phyloP scores from a whole-genome alignment of 2,329 filamentous ascomycete species.

The Apiospora aurea region DNA sequence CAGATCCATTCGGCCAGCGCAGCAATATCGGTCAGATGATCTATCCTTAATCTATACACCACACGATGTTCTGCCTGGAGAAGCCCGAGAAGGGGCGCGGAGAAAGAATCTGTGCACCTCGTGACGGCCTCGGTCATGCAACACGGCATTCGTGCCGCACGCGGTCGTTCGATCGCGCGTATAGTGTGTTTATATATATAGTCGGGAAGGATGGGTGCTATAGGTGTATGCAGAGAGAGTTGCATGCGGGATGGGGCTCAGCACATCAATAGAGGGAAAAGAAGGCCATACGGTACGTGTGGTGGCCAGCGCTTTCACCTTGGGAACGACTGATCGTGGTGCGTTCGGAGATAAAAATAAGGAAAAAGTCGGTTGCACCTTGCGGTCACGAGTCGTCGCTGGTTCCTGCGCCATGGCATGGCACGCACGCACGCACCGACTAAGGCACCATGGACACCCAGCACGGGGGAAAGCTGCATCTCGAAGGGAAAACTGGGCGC shows the following conservation, averaged over 20 bases:
- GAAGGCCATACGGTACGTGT: background rate
- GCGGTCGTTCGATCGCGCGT: background rate
- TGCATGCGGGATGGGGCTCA: background rate
- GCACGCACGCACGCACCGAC: too few relatives aligned
- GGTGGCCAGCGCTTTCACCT: background rate
- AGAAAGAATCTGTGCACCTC: slow-evolving; percentile 15
- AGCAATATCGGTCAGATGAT: slow-evolving; percentile 16
- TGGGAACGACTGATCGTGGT: slow-evolving; percentile 3
- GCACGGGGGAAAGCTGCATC: background rate
- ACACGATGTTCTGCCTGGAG: background rate
- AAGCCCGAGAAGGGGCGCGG: background rate
- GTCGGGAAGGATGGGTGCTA: background rate
- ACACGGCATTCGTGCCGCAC: background rate
- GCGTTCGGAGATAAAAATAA: background rate
- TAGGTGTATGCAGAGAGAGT: background rate
- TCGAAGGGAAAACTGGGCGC: background rate
- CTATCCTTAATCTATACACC: slow-evolving; percentile 15
- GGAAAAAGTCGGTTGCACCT: background rate
- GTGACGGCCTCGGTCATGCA: slow-evolving; percentile 8
- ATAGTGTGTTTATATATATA: background rate
- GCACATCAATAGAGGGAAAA: background rate
- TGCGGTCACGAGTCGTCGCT: background rate
- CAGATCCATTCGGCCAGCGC: slow-evolving; percentile 1
- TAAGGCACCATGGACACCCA: too few relatives aligned
- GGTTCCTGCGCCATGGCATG: background rate